Evolutionary conservation across 2,329 filamentous ascomycete genomes (phyloP), one percentile per base, ranked within the genome.

Genomic region (Leptographium radiaticola): DNA sequence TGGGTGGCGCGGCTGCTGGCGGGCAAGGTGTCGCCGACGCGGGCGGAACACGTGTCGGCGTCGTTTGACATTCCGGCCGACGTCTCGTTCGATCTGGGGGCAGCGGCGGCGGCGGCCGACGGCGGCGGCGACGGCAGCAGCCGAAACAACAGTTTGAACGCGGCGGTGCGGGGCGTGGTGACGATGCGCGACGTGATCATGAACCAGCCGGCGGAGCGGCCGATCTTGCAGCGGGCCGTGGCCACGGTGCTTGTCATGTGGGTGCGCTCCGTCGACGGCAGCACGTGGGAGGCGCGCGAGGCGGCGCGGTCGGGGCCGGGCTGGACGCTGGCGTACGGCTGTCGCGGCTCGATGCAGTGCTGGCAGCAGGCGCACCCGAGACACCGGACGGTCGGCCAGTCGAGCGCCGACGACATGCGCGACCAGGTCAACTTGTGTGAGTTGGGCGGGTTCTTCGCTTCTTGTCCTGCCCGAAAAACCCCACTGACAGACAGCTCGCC

Each of bases 271-370:
- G 66, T 70, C 4, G 77, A 81, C 57, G 67, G 66, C 15, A 76
- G 76, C 58, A 64, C 63, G 0, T 81, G 78, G 78, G 62, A 60
- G 2, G 63, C 74, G 33, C 67, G 72, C 20, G 67, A 73, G 18
- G 67, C 75, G 20, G 70, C 71, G 30, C 67, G 71, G 15, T 67
- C 62, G 9, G 57, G 70, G 0, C 71, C 76, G 46, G 76, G 77
- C 6, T 80, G 77, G 77, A 69, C 67, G 1, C 74, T 81, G 53
- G 71, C 68, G 4, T 81, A 77, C 57, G 64, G 71, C 18, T 82
- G 79, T 67, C 74, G 71, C 55, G 68, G 74, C 57, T 81, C 79
- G 2, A 65, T 70, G 44, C 69, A 72, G 57, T 68, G 70, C 39
- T 81, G 79, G 79, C 68, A 62, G 40, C 70, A 71, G 20, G 71